Base-by-base conservation (phyloP, 1,284 basidiomycete genomes). In the Papiliotrema laurentii region DNA sequence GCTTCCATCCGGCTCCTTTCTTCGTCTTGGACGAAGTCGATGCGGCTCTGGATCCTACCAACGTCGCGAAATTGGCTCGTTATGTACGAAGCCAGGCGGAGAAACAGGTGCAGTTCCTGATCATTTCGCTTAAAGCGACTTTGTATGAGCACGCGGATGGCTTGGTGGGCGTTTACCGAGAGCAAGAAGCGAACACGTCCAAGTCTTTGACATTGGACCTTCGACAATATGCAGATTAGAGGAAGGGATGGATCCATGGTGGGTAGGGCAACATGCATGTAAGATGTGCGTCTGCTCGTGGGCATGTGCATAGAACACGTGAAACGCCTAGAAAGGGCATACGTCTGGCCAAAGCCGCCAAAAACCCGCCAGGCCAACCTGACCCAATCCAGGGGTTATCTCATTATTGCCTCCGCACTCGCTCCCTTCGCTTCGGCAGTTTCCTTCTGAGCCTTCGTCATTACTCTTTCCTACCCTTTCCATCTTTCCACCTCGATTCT, bases 1-100 rank as follows among this genome's bases (percentile, higher is more conserved):
- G 90, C 62, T 98, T 90, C 72, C 92, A 94, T 70, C 96, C 96
- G 1, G 91, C 94, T 1, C 96, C 96, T 0, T 98, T 98, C 78
- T 98, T 98, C 70, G 94, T 98, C 11, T 79, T 99, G 19, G 96
- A 99, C 69, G 96, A 99, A 50, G 62, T 66, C 5, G 61, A 63
- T 35, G 94, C 96, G 1, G 94, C 96, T 0, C 79, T 98, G 28
- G 92, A 96, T 75, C 92, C 96, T 66, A 92, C 89, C 18, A 97
- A 97, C 60, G 92, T 96, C 2, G 85, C 88, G 33, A 89, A 91
- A 70, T 83, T 96, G 27, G 92, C 91, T 6, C 86, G 87, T 55
- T 97, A 94, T 69, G 90, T 94, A 54, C 81, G 86, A 3, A 76
- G 80, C 18, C 87, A 91, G 58, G 83, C 89, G 1, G 63, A 63